Base-by-base conservation (phyloP, 371 early-diverging fungal species). In the Rozella allomycis region DNA sequence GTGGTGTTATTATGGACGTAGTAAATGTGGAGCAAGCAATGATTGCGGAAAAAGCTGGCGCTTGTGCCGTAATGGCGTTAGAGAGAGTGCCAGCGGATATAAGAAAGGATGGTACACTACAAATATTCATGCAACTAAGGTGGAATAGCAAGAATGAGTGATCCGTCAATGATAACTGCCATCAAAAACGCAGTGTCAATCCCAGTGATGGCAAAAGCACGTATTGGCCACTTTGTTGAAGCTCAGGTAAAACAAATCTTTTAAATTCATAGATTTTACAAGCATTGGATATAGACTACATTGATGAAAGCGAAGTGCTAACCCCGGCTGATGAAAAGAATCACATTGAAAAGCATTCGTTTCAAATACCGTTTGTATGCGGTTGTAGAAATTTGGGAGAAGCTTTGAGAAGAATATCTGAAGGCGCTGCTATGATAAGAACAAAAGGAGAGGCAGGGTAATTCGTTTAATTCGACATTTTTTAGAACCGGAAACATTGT, bases 1-100 rank as follows among this genome's bases (percentile, higher is more conserved):
- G 85, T 40, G 93, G 94, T 47, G 94, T 93, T 23, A 90, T 93
- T 52, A 93, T 93, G 94, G 94, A 93, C 55, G 93, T 88, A 25
- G 72, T 88, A 41, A 72, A 90, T 45, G 85, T 76, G 37, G 85
- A 93, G 49, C 90, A 93, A 57, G 94, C 94, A 17, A 67, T 78
- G 30, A 88, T 93, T 45, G 93, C 94, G 34, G 90, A 93, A 59
- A 81, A 79, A 43, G 94, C 94, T 37, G 94, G 94, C 50, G 94
- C 94, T 31, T 74, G 75, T 46, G 94, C 94, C 42, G 94, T 88
- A 46, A 87, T 88, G 88, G 94, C 94, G 20, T 63, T 93, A 45
- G 94, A 93, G 60, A 78, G 88, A 41, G 90, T 93, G 14, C 94
- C 94, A 26, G 94, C 94, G 37, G 94, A 93, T 60, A 93, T 93